These are phyloP conservation scores for Stereocaulon alpinum DNA, from an alignment of 495 filamentous ascomycete species.

Conservation along the genomic window DNA sequence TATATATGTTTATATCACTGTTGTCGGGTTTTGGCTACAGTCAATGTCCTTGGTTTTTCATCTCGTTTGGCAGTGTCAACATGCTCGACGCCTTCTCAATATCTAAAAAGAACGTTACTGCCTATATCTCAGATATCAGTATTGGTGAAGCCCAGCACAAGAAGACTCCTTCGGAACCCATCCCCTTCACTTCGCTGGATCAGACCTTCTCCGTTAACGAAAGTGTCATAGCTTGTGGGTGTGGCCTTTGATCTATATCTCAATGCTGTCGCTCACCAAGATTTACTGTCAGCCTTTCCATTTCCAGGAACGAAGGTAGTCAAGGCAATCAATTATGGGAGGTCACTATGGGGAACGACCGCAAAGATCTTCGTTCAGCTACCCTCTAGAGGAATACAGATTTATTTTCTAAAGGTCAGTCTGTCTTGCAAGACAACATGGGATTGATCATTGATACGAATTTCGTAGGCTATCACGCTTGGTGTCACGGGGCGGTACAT, in stretches of 20 bases:
- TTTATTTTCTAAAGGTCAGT: conserved; percentile 32
- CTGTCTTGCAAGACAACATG: background rate
- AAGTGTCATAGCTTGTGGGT: conserved; percentile 7
- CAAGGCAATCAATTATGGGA: conserved; percentile 11
- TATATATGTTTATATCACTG: too few species aligned
- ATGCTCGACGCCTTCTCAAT: too few species aligned
- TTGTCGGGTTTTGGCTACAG: too few species aligned
- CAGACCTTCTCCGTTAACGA: conserved; percentile 7
- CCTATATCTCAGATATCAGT: background rate
- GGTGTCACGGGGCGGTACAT: conserved; percentile 29
- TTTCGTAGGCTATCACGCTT: conserved; percentile 6
- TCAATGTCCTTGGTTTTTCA: too few species aligned
- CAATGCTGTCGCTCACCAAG: too few species aligned
- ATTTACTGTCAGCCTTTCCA: conserved; percentile 3
- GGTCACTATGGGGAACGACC: conserved; percentile 26
- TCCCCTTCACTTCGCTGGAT: background rate
- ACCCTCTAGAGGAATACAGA: conserved; percentile 19
- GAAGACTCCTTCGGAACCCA: background rate
- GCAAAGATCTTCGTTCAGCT: conserved; percentile 27
- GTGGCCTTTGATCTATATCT: background rate
- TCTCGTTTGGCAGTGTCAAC: too few species aligned
- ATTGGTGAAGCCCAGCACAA: background rate
- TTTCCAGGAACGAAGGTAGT: conserved; percentile 7
- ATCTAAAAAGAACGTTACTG: background rate
- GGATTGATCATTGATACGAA: background rate